Evolutionary conservation across 768 basidiomycete genomes (phyloP), one percentile per base, ranked within the genome.

Genomic region (Tephrocybe sp.): DNA sequence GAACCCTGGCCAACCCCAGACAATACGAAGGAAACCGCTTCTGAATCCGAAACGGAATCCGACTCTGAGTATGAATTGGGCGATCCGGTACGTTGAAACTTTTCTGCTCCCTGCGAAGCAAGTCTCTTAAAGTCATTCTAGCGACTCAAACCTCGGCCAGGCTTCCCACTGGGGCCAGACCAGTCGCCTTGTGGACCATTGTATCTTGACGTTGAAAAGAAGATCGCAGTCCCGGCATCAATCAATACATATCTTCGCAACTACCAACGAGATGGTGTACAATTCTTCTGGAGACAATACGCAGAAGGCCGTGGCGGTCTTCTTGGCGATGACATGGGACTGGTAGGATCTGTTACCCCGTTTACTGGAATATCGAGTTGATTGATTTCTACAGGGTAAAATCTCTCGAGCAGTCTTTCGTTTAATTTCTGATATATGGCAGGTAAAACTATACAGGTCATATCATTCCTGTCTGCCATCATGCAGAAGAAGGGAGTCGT

Each of bases 311-410:
- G 75, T 36, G 96, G 96, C 0, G 95, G 87, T 0, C 64, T 98
- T 9, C 76, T 98, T 4, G 96, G 96, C 5, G 96, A 98, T 63
- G 96, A 98, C 61, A 98, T 98, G 96, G 96, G 92, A 56, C 72
- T 87, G 53, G 84, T 85, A 59, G 58, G 69, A 62, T 16, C 38
- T 49, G 22, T 25, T 43, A 47, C 19, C 47, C 9, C 30, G 24
- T 22, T n/a, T n/a, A n/a, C 37, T 24, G 8, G 4, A 15, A 16
- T 11, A 5, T 22, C 27, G 3, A 35, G n/a, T 7, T 34, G 15
- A 37, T 25, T n/a, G 34, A n/a, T 48, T 37, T 37, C 36, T 40
- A 13, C 46, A 68, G 63, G 67, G 65, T 64, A 48, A 53, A 61
- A 28, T 37, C 40, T 44, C n/a, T 27, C 31, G 32, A 26, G 15